Base-by-base conservation (phyloP, 495 filamentous ascomycete genomes). In the Penicillium bialowiezense region DNA sequence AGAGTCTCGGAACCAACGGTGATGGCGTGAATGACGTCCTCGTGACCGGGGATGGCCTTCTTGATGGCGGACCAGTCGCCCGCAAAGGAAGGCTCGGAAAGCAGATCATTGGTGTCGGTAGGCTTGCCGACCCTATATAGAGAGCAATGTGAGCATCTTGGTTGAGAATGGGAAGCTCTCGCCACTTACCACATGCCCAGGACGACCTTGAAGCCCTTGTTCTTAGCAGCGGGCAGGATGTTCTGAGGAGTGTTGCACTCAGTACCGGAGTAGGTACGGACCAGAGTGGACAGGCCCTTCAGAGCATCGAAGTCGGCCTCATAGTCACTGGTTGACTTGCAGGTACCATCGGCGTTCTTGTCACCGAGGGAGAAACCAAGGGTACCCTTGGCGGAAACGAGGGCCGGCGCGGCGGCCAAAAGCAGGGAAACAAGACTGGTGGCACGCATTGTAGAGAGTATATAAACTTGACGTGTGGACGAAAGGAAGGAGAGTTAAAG, bases 1-100 rank as follows among this genome's bases (percentile, higher is more conserved):
- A 92, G 71, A 24, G 76, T 73, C 72, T 92, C 88, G 17, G 84
- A 89, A 24, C 88, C 88, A 42, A 91, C 86, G 9, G 88, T 92
- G 55, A 90, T 80, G 47, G 82, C 87, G 63, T 87, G 81, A 53
- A 92, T 75, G 31, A 77, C 69, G 51, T 81, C 77, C 54, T 72
- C 70, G 64, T 83, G 74, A 50, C 71, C 63, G 10, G 70, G 72
- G 32, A 84, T 63, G 19, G 65, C 68, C 48, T 78, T 73, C 52
- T 74, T 71, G 17, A 89, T 68, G 12, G 86, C 81, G 3, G 67
- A 64, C 58, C 79, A 82, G 63, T 89, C 88, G 26, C 73, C 65
- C 21, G 73, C 57, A 73, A 84, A 89, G 44, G 83, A 81, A 15
- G 78, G 74, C 36, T 86, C 77, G 50, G 53, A 58, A 49, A 59